These are phyloP conservation scores for Claviceps paspali DNA, from an alignment of 2,329 filamentous ascomycete species.

Conservation along the genomic window DNA sequence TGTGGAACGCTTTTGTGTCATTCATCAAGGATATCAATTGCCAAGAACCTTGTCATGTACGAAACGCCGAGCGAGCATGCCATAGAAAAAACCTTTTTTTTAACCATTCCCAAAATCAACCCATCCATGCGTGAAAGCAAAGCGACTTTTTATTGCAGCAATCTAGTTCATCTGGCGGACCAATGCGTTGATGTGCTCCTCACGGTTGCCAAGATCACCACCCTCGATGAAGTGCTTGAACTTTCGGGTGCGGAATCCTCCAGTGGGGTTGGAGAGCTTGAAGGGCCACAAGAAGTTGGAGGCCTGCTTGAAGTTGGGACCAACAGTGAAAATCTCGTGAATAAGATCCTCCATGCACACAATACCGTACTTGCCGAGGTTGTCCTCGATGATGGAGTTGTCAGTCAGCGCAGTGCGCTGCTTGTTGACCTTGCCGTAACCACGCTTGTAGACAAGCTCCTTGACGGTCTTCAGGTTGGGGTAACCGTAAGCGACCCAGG, in stretches of 20 bases:
- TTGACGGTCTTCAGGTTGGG: constrained; percentile 98
- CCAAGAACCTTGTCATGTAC: constrained; percentile 20
- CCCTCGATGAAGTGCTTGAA: constrained; percentile 99
- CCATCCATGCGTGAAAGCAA: constrained; percentile 12
- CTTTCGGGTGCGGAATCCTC: constrained; percentile 91
- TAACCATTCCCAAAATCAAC: constrained; percentile 13
- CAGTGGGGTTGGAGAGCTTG: constrained; percentile 97
- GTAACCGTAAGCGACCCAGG: constrained; percentile 98
- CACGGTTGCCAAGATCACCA: constrained; percentile 96
- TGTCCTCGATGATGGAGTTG: constrained; percentile 94
- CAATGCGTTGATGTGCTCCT: constrained; percentile 93
- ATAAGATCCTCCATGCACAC: constrained; percentile 99
- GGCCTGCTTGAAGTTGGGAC: constrained; percentile 99
- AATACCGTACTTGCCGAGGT: constrained; percentile 95
- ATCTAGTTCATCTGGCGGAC: constrained; percentile 96
- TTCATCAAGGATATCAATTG: constrained; percentile 26
- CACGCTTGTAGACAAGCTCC: constrained; percentile 99
- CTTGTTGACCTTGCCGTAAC: constrained; percentile 98
- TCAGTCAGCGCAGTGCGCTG: constrained; percentile 92
- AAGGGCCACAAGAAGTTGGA: constrained; percentile 99
- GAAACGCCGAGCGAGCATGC: constrained; percentile 26
- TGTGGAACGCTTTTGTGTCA: constrained; percentile 24
- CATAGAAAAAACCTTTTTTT: constrained; percentile 12
- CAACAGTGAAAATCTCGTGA: constrained; percentile 97
- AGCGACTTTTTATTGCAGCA: background rate